Conservation (phyloP, 495 filamentous ascomycete species). For the Xylaria nigripes region DNA sequence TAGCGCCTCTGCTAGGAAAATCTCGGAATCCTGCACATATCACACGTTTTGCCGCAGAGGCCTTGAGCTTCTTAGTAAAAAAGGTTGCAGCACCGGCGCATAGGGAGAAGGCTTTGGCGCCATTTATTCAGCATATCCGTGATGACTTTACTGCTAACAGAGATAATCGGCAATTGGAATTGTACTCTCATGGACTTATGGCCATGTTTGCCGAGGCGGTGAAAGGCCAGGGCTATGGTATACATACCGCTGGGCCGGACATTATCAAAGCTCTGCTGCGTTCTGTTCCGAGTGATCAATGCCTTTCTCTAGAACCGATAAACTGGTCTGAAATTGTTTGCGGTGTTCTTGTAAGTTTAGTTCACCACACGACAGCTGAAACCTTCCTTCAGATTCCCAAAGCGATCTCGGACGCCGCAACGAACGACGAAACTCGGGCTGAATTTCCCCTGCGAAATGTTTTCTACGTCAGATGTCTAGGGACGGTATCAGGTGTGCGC, state of each 20-base stretch:
- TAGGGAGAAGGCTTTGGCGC: constrained; percentile 61
- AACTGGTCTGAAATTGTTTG: constrained; percentile 55
- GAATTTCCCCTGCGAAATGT: constrained; percentile 35
- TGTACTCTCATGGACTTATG: constrained; percentile 84
- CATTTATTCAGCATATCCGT: constrained; percentile 60
- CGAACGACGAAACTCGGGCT: constrained; percentile 21
- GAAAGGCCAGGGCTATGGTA: constrained; percentile 66
- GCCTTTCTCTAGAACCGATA: constrained; percentile 33
- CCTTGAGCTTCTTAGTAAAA: constrained; percentile 84
- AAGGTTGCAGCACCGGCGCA: constrained; percentile 72
- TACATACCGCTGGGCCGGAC: constrained; percentile 74
- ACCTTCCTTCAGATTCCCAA: constrained; percentile 58
- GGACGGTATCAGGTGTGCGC: constrained; percentile 60
- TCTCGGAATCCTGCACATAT: constrained; percentile 74
- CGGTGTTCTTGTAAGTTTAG: constrained; percentile 66
- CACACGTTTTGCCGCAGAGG: constrained; percentile 84
- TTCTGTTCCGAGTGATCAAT: constrained; percentile 43
- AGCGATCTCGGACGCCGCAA: constrained; percentile 45
- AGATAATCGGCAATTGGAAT: constrained; percentile 41
- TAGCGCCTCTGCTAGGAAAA: constrained; percentile 81
- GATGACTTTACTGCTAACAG: constrained; percentile 52
- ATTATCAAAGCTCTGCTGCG: constrained; percentile 57
- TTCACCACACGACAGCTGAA: constrained; percentile 71
- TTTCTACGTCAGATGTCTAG: constrained; percentile 55
- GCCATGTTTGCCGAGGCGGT: constrained; percentile 81